phyloP scores from a whole-genome alignment of 805 yeast species.

The Candida sakaeoensis region DNA sequence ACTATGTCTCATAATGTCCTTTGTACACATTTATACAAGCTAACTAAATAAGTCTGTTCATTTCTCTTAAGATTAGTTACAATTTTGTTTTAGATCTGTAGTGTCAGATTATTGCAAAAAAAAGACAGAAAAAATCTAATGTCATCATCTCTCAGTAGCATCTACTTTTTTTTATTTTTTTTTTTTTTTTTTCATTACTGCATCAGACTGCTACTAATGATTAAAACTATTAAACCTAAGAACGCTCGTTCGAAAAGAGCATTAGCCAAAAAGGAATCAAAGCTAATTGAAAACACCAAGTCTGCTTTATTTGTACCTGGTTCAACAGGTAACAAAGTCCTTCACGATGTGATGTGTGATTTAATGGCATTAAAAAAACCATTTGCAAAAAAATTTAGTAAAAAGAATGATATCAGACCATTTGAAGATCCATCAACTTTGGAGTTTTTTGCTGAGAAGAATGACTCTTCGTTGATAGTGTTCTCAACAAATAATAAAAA shows the following conservation, averaged over 20 bases:
- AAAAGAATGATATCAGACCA: slow-evolving; percentile 86
- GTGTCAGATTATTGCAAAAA: too few relatives aligned
- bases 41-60: too few relatives aligned
- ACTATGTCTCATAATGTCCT: too few relatives aligned
- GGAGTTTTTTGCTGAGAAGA: slow-evolving; percentile 93
- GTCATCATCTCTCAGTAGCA: slow-evolving; percentile 6
- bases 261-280: slow-evolving; percentile 81
- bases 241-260: slow-evolving; percentile 96
- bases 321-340: slow-evolving; percentile 65
- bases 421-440: slow-evolving; percentile 84
- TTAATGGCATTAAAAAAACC: slow-evolving; percentile 90
- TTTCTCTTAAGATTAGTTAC: too few relatives aligned
- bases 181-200: not conserved
- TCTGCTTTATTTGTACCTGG: slow-evolving; percentile 92
- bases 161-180: not conserved
- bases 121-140: slow-evolving; percentile 2
- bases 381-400: slow-evolving; percentile 76
- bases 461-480: slow-evolving; percentile 83
- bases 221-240: slow-evolving; percentile 58
- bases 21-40: too few relatives aligned
- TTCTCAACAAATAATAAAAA: slow-evolving; percentile 80
- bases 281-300: slow-evolving; percentile 84
- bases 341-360: slow-evolving; percentile 89
- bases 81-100: too few relatives aligned
- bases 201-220: too few relatives aligned